A percentile compares a stretch with the other conserved stretches of the same genome.
These are phyloP conservation scores for Carex myosuroides DNA, from an alignment of 176 grass and related monocot genomes.

Conservation along the genomic window DNA sequence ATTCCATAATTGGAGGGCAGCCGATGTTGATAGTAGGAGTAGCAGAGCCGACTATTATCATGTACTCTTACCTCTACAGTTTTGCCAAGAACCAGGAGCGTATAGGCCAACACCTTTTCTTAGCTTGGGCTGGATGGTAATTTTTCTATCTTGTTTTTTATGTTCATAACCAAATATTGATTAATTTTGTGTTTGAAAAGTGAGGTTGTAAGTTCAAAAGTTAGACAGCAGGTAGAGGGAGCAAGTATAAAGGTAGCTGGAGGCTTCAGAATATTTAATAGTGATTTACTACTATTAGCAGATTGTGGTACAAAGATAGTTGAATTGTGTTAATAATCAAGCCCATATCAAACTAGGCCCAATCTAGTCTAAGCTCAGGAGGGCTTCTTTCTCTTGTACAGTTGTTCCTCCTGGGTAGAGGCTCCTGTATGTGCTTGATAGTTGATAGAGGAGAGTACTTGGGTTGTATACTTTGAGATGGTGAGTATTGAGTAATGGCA, in stretches of 20 bases:
- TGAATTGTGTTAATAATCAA: neutral
- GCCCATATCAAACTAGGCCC: neutral
- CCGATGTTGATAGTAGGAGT: conserved; percentile 87
- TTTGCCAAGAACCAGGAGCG: conserved; percentile 49
- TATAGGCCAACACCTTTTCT: conserved; percentile 54
- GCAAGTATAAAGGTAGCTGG: neutral
- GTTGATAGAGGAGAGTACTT: neutral
- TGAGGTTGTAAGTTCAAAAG: neutral
- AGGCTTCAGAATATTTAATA: neutral
- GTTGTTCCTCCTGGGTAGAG: neutral
- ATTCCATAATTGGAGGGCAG: conserved; percentile 81
- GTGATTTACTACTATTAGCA: neutral
- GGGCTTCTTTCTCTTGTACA: neutral
- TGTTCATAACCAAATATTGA: neutral
- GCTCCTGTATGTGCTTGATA: neutral
- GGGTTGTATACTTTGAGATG: neutral
- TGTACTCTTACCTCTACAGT: conserved; percentile 89
- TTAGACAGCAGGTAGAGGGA: neutral
- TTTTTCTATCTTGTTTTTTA: neutral
- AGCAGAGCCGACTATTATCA: conserved; percentile 88
- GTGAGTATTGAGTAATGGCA: neutral
- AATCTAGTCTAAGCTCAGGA: neutral
- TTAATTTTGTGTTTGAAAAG: neutral
- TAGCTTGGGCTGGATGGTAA: conserved; percentile 97
- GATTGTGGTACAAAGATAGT: neutral